Base-by-base conservation (phyloP, 768 basidiomycete species). In the Termitomyces sp. region DNA sequence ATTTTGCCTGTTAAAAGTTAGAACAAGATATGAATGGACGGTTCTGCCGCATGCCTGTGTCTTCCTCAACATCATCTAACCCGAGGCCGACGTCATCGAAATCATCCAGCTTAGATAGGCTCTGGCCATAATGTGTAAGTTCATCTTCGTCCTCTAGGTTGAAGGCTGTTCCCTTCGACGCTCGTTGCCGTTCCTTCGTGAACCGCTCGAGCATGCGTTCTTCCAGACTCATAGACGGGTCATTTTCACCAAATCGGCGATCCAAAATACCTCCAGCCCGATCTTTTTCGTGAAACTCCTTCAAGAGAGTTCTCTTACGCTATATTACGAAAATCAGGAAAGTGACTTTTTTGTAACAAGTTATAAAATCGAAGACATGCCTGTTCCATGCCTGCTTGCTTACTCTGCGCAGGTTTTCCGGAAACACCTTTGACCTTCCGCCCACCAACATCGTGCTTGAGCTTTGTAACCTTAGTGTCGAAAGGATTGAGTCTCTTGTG, bases 121-220 rank as follows among this genome's bases (percentile, higher is more conserved):
- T 94, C 74, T 93, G 91, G 1, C 93, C 93, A 72, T 94, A 95
- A 71, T 96, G 93, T 1, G 93, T 95, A 60, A 96, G 81, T 49
- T 96, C 92, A 55, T 91, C 91, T 65, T 94, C 94, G 63, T 92
- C 92, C 61, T 95, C 95, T 42, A 98, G 80, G 68, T 96, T 95
- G 82, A 97, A 98, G 12, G 85, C 79, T 9, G 78, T 80, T 46
- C 88, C 86, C 74, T 88, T 92, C 38, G 89, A 88, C 9, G 86
- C 74, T 20, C 89, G 82, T 70, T 96, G 92, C 62, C 94, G 79
- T 74, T 98, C 96, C 65, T 83, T 83, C 10, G 96, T 98, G 72
- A 98, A 98, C 36, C 97, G 89, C 73, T 96, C 95, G 42, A 98
- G 81, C 89, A 98, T 98, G 63, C 94, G 89, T 66, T 98, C 96